Evolutionary conservation across 116 monocot genomes (phyloP), one percentile per base, ranked within the genome.

Genomic region (Dioscorea cayenensis): DNA sequence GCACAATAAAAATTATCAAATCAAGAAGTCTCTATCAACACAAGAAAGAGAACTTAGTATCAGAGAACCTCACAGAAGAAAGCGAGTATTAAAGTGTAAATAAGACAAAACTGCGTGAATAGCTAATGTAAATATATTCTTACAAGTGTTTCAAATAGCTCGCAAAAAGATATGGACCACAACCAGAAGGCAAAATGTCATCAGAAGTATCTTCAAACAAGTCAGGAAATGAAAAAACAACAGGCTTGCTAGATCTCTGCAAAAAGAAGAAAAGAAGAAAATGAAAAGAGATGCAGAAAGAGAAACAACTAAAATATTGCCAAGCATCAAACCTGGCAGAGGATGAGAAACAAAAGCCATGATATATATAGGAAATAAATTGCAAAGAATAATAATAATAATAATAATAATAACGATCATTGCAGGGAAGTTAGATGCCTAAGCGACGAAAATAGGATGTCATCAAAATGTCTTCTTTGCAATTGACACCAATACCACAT

Each of bases 131-230:
- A 12, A 62, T 22, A 23, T 23, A 20, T 51, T 6, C 84, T 71
- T 95, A 96, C 96, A 92, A 96, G 79, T 73, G 78, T 73, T 87
- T 79, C 75, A 96, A 79, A 75, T 87, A 92, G 61, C 80, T 81
- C 51, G 66, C 29, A 52, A 90, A 82, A 28, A 96, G 68, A 76
- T 90, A 75, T 65, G 96, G 90, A n/a, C 96, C 95, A 77, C 65
- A 51, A 68, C 85, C 86, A 79, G 43, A 49, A 23, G 90, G 90
- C 48, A 92, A 64, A 22, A 88, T 81, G 71, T 87, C 85, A 77
- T 83, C 77, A 55, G 66, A 70, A 77, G 90, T 77, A 61, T 79
- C 91, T 66, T 80, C 84, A 83, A 92, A 96, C 36, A 90, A 14
- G 72, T 87, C 81, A 66, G 72, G 76, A 65, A 92, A 96, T 65